Base-by-base conservation (phyloP, 176 grass and related monocot species). In the Oryza glaberrima region DNA sequence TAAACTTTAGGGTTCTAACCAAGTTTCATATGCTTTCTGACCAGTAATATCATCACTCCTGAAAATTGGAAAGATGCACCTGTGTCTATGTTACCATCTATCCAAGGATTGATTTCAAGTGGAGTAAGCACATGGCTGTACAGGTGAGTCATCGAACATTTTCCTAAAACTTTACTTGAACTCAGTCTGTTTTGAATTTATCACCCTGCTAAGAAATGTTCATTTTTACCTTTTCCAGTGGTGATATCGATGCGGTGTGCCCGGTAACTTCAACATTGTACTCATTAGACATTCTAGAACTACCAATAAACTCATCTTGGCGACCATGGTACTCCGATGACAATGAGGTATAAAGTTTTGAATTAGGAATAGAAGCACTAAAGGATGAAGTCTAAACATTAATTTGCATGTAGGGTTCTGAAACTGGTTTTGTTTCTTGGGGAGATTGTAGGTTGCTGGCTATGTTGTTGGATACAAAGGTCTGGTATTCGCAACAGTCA, bases 261-360 rank as follows among this genome's bases (percentile, higher is more conserved):
- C 77, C 92, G 78, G 84, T 92, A 65, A 90, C 84, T 65, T 85
- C 90, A 25, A 94, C 80, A 16, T n/a, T 84, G 30, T 81, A 88
- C 60, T 86, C 92, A 14, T 40, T 92, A 74, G 61, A 83, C 46
- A 83, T 75, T 78, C 82, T 90, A 9, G 44, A 77, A 9, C 60
- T 92, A 36, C 69, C 51, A 3, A 88, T 87, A 65, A 87, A 68
- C 41, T 83, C 69, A 67, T 44, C 84, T 49, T 90, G 84, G 84
- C 51, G 73, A 35, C 64, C 90, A 66, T 90, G 90, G 89, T 89
- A 89, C 78, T 82, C 83, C 7, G 73, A 89, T 85, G 70, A 86
- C 26, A 44, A 51, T 16, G 84, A 86, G 83, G 81, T 90, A 89
- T 72, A 73, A 72, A 63, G 5, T 38, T 70, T 77, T 61, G 13